Evolutionary conservation across 2,329 filamentous ascomycete genomes (phyloP), one percentile per base, ranked within the genome.

Genomic region (Claviceps capensis): DNA sequence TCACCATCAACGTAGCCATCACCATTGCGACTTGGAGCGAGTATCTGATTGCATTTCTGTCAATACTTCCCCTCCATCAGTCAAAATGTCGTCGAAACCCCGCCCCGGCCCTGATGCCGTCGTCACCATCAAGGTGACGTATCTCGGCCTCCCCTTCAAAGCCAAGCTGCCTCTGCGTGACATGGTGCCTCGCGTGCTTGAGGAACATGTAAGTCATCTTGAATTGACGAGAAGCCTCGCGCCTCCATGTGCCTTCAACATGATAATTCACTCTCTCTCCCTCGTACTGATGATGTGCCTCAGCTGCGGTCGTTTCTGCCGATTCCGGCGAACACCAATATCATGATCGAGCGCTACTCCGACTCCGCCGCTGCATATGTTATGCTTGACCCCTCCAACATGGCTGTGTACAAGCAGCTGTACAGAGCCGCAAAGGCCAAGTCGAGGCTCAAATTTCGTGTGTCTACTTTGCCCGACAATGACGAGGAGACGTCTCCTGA

Each of bases 361-460:
- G 93, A 98, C 70, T 96, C 89, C 58, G 87, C 88, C 58, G 85
- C 77, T 46, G 75, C 82, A 57, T 97, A 86, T 69, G 79, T 97
- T 58, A 75, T 79, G 45, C 83, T 98, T 54, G 85, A 95, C 66
- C 74, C 81, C 56, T 75, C 76, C 65, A 94, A 95, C 63, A 71
- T 79, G 8, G 76, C 86, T 46, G 87, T 95, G 62, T 98, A 95
- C 77, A 97, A 96, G 75, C 93, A 96, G 66, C 83, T 98, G 43
- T 91, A 93, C 67, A 85, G 93, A 62, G 93, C 93, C 59, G 93
- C 93, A 57, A 98, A 96, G 75, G 93, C 93, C 40, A 98, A 98
- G 77, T 82, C 90, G 58, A 98, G 97, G 82, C 83, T 98, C 60
- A 90, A 93, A 69, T 79, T 98, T 54, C 87, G 82, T 59, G 84